A percentile compares a stretch with the other conserved stretches of the same genome.
phyloP scores from a whole-genome alignment of 331 rosid species.

The Dryas integrifolia region DNA sequence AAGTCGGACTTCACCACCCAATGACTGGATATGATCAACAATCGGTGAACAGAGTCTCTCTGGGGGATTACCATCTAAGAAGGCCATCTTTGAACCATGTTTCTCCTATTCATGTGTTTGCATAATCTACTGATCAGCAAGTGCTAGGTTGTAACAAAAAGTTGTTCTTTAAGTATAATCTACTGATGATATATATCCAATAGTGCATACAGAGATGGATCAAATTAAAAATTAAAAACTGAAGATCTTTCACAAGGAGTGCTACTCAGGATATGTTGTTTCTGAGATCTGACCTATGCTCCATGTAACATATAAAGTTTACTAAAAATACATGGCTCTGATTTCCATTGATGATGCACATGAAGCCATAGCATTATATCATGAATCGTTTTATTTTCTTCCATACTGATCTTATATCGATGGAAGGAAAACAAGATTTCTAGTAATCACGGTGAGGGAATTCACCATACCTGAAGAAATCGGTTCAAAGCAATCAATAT shows the following conservation, averaged over 20 bases:
- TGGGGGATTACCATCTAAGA: slow-evolving; percentile 93
- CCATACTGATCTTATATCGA: background rate
- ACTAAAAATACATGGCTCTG: background rate
- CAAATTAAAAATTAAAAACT: background rate
- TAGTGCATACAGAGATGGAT: slow-evolving; percentile 13
- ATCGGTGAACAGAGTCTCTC: slow-evolving; percentile 97
- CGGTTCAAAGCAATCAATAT: slow-evolving; percentile 93
- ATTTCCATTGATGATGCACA: slow-evolving; percentile 8
- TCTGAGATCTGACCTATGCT: background rate
- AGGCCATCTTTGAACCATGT: slow-evolving; percentile 99
- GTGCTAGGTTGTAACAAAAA: background rate
- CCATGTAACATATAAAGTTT: background rate
- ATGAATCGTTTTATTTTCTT: background rate
- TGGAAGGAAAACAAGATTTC: background rate
- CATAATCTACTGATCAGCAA: slow-evolving; percentile 7
- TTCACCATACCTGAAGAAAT: slow-evolving; percentile 78
- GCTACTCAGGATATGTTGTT: background rate
- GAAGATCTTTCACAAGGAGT: background rate
- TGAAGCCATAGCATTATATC: background rate
- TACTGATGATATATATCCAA: background rate
- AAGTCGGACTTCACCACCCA: slow-evolving; percentile 86
- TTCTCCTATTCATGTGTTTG: slow-evolving; percentile 62
- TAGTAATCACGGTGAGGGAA: slow-evolving; percentile 20
- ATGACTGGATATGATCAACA: slow-evolving; percentile 74
- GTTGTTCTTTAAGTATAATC: background rate